phyloP scores from a whole-genome alignment of 2,329 filamentous ascomycete species.

The Chrysoporthe austroafricana region DNA sequence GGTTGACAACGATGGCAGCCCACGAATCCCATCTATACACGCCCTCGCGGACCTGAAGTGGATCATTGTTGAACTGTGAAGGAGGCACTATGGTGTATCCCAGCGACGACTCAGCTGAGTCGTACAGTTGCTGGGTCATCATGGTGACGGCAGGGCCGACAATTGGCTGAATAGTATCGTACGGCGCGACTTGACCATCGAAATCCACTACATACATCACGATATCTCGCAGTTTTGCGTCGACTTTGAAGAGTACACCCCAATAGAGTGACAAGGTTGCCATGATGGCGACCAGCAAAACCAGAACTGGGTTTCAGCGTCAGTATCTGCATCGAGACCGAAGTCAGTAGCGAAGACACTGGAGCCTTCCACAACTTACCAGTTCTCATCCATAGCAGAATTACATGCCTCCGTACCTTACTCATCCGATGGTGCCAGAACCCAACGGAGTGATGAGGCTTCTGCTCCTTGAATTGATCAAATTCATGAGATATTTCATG shows the following conservation, averaged over 20 bases:
- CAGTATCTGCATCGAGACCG: neutral
- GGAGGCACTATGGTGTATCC: conserved; percentile 55
- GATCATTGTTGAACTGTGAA: conserved; percentile 58
- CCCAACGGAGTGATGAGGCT: conserved; percentile 43
- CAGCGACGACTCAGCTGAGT: conserved; percentile 45
- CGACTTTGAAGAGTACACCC: conserved; percentile 57
- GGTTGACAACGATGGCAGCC: conserved; percentile 65
- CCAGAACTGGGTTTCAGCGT: conserved; percentile 40
- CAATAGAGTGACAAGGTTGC: conserved; percentile 63
- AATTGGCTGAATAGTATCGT: conserved; percentile 51
- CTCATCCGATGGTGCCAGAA: conserved; percentile 47
- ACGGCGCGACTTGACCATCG: conserved; percentile 59
- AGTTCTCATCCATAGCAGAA: conserved; percentile 35
- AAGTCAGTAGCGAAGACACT: neutral
- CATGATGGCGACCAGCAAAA: conserved; percentile 60
- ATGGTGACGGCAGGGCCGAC: conserved; percentile 59
- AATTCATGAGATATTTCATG: neutral
- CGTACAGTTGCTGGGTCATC: conserved; percentile 47
- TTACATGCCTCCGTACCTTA: conserved; percentile 35
- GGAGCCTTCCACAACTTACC: conserved; percentile 26
- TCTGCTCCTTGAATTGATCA: conserved; percentile 15
- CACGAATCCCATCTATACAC: conserved; percentile 63
- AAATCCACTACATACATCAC: conserved; percentile 66
- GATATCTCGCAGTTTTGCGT: conserved; percentile 52
- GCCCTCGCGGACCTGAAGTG: conserved; percentile 57